Evolutionary conservation across 2,329 filamentous ascomycete species (phyloP).

Genomic region (Pestalotiopsis sp.): DNA sequence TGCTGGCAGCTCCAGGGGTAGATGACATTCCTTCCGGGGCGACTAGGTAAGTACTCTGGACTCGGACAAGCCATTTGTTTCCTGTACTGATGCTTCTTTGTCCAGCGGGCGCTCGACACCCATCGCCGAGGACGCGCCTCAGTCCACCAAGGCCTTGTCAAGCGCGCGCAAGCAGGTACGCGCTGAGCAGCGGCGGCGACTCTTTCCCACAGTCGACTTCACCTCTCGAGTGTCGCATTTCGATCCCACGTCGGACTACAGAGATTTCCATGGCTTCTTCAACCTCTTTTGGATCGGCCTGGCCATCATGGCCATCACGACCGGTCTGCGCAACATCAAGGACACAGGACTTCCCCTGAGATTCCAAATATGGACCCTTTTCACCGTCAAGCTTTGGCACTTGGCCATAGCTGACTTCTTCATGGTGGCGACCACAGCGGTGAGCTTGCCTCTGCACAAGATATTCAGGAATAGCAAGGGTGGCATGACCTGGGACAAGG

Average conservation of each 20-base stretch:
- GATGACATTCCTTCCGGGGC: not conserved
- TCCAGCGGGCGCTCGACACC: conserved; percentile 82
- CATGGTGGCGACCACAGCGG: conserved; percentile 78
- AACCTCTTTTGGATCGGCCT: conserved; percentile 97
- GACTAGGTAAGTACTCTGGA: not conserved
- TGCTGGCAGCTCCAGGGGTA: not conserved
- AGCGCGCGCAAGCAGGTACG: conserved; percentile 82
- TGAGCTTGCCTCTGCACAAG: conserved; percentile 75
- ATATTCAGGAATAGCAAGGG: conserved; percentile 58
- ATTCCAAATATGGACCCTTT: conserved; percentile 84
- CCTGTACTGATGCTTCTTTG: conserved; percentile 1
- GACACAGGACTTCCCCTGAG: conserved; percentile 88
- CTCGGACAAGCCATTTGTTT: conserved; percentile 16
- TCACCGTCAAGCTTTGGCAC: conserved; percentile 88
- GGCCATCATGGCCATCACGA: conserved; percentile 94
- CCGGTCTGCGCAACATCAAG: conserved; percentile 89
- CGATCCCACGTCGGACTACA: conserved; percentile 87
- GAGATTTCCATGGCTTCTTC: conserved; percentile 96
- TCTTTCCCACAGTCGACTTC: conserved; percentile 94
- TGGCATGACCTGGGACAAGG: conserved; percentile 71
- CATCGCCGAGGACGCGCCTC: conserved; percentile 86
- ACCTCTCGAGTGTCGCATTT: conserved; percentile 91
- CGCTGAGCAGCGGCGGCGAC: conserved; percentile 76
- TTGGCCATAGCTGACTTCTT: conserved; percentile 79
- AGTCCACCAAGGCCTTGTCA: conserved; percentile 84